Base-by-base conservation (phyloP, 371 early-diverging fungal genomes). In the Gilbertella persicaria region DNA sequence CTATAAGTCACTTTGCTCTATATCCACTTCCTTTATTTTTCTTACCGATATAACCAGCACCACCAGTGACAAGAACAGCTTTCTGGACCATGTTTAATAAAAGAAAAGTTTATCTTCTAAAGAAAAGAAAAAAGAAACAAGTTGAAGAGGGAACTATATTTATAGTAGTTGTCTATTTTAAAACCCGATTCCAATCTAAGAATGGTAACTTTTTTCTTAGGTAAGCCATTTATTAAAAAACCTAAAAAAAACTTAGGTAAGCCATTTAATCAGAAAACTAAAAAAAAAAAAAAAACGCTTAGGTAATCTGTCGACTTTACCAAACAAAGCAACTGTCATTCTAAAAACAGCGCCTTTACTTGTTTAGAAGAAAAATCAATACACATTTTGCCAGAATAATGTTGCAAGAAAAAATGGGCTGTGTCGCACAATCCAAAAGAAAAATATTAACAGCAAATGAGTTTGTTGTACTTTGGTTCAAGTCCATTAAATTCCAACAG, bases 21-120 rank as follows among this genome's bases (percentile, higher is more conserved):
- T 20, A 26, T 43, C 14, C 23, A 21, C 21, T 30, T 29, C 8
- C 6, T 36, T 42, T 41, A 4, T 16, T 14, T 4, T 10, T 9
- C 54, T 60, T 69, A 76, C 76, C 90, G 42, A 78, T 78, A 62
- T 78, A 78, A 47, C 78, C 78, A 45, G 78, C 78, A 55, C 78
- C 78, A 60, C 78, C 78, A 35, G 78, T 78, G 56, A 78, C 74
- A 29, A 78, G 69, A 52, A 78, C 72, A 52, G 63, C 61, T 35
- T 61, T 61, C 55, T 61, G 61, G 45, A 36, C 50, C 61, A 61
- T 61, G 19, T 55, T 60, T 38, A 53, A 13, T 46, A 25, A 52
- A 12, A 40, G 8, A 24, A 24, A 29, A 40, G 9, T 28, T 14
- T n/a, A 4, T 30, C 29, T 9, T 39, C 21, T 24, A 25, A 36